Conservation (phyloP, 2,329 filamentous ascomycete species). For the Byssoonygena ceratinophila region DNA sequence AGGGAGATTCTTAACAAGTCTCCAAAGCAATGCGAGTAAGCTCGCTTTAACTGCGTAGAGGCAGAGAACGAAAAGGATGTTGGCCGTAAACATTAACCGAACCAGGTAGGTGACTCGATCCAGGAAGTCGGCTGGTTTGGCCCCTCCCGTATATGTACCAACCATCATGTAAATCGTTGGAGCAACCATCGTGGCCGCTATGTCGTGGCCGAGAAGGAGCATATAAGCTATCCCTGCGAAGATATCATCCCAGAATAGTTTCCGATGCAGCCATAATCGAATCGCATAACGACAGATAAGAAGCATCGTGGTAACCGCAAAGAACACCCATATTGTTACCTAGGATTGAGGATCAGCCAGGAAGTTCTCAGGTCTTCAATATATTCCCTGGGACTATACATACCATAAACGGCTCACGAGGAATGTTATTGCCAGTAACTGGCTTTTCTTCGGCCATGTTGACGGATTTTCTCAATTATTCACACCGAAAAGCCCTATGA, state of each 20-base stretch:
- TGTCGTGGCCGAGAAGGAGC: constrained; percentile 10
- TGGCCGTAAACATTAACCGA: constrained; percentile 7
- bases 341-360: not conserved
- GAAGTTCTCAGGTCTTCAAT: not conserved
- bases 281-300: constrained; percentile 10
- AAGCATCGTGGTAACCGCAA: constrained; percentile 11
- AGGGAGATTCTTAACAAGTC: constrained; percentile 9
- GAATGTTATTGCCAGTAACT: constrained; percentile 3
- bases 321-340: constrained; percentile 12
- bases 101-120: constrained; percentile 11
- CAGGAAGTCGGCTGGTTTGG: constrained; percentile 7
- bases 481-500: not conserved
- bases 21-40: constrained; percentile 13
- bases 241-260: constrained; percentile 15
- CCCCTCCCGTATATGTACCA: not conserved
- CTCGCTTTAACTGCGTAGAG: constrained; percentile 14
- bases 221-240: constrained; percentile 9
- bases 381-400: not conserved
- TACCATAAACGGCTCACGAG: constrained; percentile 8
- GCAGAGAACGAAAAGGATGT: constrained; percentile 7
- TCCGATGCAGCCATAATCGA: constrained; percentile 13
- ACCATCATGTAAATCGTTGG: constrained; percentile 12
- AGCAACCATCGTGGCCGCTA: constrained; percentile 6
- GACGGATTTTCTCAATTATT: not conserved
- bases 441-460: constrained; percentile 11